Evolutionary conservation across 1,284 basidiomycete genomes (phyloP).

Genomic region (Malassezia globosa): DNA sequence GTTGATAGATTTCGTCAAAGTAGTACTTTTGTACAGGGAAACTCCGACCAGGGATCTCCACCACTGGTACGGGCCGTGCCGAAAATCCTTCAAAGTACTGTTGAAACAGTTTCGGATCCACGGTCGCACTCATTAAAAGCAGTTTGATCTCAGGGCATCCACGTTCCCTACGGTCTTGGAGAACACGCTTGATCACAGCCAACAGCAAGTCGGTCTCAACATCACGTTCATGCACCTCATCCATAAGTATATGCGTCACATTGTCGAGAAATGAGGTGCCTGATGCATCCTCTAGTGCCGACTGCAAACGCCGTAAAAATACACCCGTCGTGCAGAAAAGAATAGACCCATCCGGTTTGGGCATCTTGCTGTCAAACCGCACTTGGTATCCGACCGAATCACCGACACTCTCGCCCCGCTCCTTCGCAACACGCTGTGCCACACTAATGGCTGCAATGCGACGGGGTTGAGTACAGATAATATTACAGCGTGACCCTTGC

Average conservation of each 20-base stretch:
- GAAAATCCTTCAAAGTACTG: slow-evolving; percentile 62
- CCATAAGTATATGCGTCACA: slow-evolving; percentile 81
- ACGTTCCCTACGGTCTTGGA: slow-evolving; percentile 61
- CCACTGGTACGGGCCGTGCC: slow-evolving; percentile 57
- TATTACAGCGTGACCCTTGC: slow-evolving; percentile 73
- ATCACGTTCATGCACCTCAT: slow-evolving; percentile 93
- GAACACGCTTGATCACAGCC: slow-evolving; percentile 74
- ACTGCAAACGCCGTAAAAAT: slow-evolving; percentile 77
- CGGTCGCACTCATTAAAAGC: slow-evolving; percentile 89
- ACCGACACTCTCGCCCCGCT: slow-evolving; percentile 68
- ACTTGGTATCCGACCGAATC: slow-evolving; percentile 78
- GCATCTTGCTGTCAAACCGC: slow-evolving; percentile 72
- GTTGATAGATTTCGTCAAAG: slow-evolving; percentile 63
- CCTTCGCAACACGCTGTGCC: slow-evolving; percentile 79
- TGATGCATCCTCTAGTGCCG: slow-evolving; percentile 48
- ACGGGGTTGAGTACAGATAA: slow-evolving; percentile 86
- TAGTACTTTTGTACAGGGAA: slow-evolving; percentile 75
- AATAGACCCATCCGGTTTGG: slow-evolving; percentile 68
- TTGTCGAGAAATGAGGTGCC: slow-evolving; percentile 57
- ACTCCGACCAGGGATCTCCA: slow-evolving; percentile 81
- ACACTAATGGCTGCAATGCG: slow-evolving; percentile 86
- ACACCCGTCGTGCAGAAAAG: slow-evolving; percentile 91
- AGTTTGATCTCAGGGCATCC: slow-evolving; percentile 71
- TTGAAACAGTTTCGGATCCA: slow-evolving; percentile 79
- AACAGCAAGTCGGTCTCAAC: slow-evolving; percentile 85